These are phyloP conservation scores for Leishmania turanica DNA, from an alignment of 208 protist genomes.

Conservation along the genomic window DNA sequence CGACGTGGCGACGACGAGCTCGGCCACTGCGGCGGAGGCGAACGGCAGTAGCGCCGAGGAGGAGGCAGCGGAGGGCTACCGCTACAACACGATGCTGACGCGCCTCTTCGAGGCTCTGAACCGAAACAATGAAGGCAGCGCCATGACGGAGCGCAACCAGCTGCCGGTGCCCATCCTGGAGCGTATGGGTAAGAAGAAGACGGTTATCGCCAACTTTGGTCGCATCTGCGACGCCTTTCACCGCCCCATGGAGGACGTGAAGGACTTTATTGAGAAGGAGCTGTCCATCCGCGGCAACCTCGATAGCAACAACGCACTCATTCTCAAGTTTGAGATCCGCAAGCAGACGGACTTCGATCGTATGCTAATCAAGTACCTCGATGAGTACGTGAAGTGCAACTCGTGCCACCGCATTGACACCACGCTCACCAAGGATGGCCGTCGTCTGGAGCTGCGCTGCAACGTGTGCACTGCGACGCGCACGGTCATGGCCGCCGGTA, in stretches of 20 bases:
- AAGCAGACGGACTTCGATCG: conserved; percentile 81
- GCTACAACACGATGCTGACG: conserved; percentile 74
- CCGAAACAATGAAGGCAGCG: conserved; percentile 68
- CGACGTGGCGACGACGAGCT: conserved; percentile 27
- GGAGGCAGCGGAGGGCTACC: conserved; percentile 53
- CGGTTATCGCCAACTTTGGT: conserved; percentile 90
- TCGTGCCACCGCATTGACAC: conserved; percentile 91
- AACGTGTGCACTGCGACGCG: conserved; percentile 84
- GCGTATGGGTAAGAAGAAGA: conserved; percentile 92
- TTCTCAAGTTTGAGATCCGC: conserved; percentile 90
- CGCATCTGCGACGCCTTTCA: conserved; percentile 89
- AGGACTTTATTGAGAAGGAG: conserved; percentile 93
- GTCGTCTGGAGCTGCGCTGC: conserved; percentile 69
- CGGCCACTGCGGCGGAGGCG: conserved; percentile 1
- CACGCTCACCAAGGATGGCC: conserved; percentile 79
- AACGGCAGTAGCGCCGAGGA: conserved; percentile 24
- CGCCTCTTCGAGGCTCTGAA: conserved; percentile 70
- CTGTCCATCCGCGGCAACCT: conserved; percentile 86
- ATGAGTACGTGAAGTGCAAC: conserved; percentile 93
- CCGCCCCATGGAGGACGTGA: conserved; percentile 85
- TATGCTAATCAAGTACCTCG: conserved; percentile 86
- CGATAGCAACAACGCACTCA: conserved; percentile 85
- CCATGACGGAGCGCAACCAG: conserved; percentile 72
- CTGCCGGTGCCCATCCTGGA: conserved; percentile 84
- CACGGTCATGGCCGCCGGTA: conserved; percentile 64